Evolutionary conservation across 495 filamentous ascomycete species (phyloP), one percentile per base, ranked within the genome.

Genomic region (Rhypophila decipiens): DNA sequence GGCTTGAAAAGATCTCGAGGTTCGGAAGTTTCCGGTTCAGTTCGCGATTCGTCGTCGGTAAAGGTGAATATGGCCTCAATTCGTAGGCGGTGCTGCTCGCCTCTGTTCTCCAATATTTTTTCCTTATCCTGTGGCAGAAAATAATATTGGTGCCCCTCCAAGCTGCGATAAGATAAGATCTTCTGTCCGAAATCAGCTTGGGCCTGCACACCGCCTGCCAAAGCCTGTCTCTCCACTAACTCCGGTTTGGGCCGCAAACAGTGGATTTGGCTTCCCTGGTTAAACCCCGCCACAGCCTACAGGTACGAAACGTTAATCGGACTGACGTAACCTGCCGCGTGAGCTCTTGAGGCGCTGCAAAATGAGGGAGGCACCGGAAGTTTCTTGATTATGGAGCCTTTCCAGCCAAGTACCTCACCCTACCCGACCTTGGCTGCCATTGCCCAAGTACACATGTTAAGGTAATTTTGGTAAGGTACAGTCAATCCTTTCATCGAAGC

Each of bases 321-420:
- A 47, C 34, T 47, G 44, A 47, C 60, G 60, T 63, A 63, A 63
- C 50, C 17, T 33, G 54, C 57, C 60, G 57, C 59, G 54, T 43
- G 33, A 49, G 44, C 50, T 42, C 36, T 46, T 52, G 59, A 34
- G 59, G 59, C 59, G 59, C 47, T 55, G 59, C 45, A n/a, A n/a
- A n/a, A n/a, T n/a, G n/a, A n/a, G n/a, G n/a, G n/a, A n/a, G n/a
- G n/a, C n/a, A n/a, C n/a, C n/a, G n/a, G n/a, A n/a, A n/a, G n/a
- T n/a, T n/a, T n/a, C n/a, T n/a, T n/a, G n/a, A n/a, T n/a, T n/a
- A n/a, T n/a, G n/a, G n/a, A n/a, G n/a, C n/a, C n/a, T n/a, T n/a
- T n/a, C n/a, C n/a, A n/a, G n/a, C n/a, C n/a, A n/a, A n/a, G n/a
- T n/a, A n/a, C n/a, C n/a, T n/a, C n/a, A n/a, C n/a, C n/a, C n/a